phyloP scores from a whole-genome alignment of 345 rosid genomes.

The Diplotaxis tenuifolia region DNA sequence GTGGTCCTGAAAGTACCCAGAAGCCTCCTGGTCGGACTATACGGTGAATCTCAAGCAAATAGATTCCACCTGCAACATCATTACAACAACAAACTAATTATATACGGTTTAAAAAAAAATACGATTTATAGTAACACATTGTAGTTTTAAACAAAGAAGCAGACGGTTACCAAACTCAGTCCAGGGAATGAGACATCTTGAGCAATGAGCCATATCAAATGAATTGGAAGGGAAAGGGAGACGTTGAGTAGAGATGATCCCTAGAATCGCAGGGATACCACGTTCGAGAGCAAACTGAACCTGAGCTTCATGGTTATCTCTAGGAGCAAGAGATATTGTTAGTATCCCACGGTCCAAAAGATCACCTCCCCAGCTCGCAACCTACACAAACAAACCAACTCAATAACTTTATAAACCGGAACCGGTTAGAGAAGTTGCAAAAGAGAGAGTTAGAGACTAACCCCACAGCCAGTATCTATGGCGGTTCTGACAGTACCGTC shows the following conservation, averaged over 20 bases:
- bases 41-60: slow-evolving; percentile 88
- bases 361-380: slow-evolving; percentile 99
- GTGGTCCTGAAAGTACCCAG: slow-evolving; percentile 97
- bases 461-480: slow-evolving; percentile 98
- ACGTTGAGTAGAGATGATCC: slow-evolving; percentile 93
- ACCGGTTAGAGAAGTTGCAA: neutral
- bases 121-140: neutral
- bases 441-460: slow-evolving; percentile 37
- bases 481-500: slow-evolving; percentile 91
- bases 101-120: too few relatives aligned
- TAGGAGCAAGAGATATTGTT: slow-evolving; percentile 92
- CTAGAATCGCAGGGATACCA: slow-evolving; percentile 97
- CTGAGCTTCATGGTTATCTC: slow-evolving; percentile 99
- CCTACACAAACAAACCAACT: slow-evolving; percentile 43
- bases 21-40: slow-evolving; percentile 98
- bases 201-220: slow-evolving; percentile 99
- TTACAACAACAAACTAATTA: neutral
- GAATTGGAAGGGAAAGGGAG: slow-evolving; percentile 92
- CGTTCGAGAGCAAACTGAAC: slow-evolving; percentile 98
- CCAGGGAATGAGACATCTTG: slow-evolving; percentile 99
- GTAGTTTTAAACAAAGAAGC: neutral
- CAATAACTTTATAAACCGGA: neutral
- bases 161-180: slow-evolving; percentile 79
- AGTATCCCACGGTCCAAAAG: slow-evolving; percentile 83
- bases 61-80: slow-evolving; percentile 73